Conservation (phyloP, 768 basidiomycete genomes). For the Tulasnella sp. region DNA sequence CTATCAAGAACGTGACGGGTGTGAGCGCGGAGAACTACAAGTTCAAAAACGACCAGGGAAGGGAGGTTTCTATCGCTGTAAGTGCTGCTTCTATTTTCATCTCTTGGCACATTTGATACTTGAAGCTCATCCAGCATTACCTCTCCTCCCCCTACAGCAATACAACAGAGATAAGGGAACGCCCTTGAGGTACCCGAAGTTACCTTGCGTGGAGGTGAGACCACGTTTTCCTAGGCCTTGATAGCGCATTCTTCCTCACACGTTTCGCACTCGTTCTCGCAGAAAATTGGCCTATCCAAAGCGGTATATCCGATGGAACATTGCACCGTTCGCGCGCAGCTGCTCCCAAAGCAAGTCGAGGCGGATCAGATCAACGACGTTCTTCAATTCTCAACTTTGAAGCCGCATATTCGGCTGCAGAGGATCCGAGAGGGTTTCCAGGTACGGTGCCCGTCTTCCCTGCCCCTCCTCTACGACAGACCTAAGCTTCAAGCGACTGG, state of each 20-base stretch:
- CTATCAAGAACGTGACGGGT: not conserved
- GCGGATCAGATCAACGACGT: not conserved
- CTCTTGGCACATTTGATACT: too few relatives aligned
- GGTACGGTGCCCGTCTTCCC: conserved; percentile 38
- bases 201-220: not conserved
- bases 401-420: conserved; percentile 53
- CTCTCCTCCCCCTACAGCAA: not conserved
- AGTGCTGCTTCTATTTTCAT: not conserved
- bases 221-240: too few relatives aligned
- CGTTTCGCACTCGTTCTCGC: not conserved
- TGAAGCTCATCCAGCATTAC: not conserved
- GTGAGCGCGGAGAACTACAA: not conserved
- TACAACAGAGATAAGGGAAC: not conserved
- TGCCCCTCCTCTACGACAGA: not conserved
- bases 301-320: not conserved
- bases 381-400: conserved; percentile 30
- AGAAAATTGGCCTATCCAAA: not conserved
- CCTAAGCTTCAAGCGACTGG: conserved; percentile 42
- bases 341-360: not conserved
- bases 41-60: not conserved
- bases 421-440: conserved; percentile 54
- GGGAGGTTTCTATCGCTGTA: not conserved
- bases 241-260: not conserved
- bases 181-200: conserved; percentile 1
- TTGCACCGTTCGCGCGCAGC: not conserved